A percentile compares a stretch with the other conserved stretches of the same genome.
Conservation (phyloP, 2,329 filamentous ascomycete species). For the Aureobasidium subglaciale region DNA sequence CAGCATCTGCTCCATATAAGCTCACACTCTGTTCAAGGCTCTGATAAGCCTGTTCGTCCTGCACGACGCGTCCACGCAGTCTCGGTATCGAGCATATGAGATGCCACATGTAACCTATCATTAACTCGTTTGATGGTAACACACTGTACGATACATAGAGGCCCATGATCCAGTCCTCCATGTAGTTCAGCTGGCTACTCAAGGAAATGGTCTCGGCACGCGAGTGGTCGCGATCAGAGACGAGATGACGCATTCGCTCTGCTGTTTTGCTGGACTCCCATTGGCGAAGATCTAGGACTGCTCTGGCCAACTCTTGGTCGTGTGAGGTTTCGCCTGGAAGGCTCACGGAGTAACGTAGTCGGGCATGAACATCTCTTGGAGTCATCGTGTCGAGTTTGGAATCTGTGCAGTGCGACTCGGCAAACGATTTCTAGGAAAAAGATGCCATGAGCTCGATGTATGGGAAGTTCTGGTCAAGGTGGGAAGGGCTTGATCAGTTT, state of each 20-base stretch:
- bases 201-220: conserved; percentile 9
- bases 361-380: conserved; percentile 19
- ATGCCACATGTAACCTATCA: background rate
- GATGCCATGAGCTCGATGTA: background rate
- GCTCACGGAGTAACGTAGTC: conserved; percentile 21
- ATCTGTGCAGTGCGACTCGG: background rate
- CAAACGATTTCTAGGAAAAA: background rate
- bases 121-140: background rate
- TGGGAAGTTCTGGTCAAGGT: background rate
- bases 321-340: background rate
- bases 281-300: background rate
- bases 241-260: conserved; percentile 9
- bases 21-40: background rate
- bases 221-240: conserved; percentile 17
- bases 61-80: background rate
- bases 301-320: background rate
- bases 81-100: background rate
- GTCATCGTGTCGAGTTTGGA: background rate
- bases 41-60: background rate
- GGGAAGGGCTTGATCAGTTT: background rate
- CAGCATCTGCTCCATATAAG: conserved; percentile 5
- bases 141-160: background rate
- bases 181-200: conserved; percentile 11
- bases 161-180: conserved; percentile 15
- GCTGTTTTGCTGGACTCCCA: background rate